phyloP scores from a whole-genome alignment of 345 rosid genomes.

The Psidium guajava region DNA sequence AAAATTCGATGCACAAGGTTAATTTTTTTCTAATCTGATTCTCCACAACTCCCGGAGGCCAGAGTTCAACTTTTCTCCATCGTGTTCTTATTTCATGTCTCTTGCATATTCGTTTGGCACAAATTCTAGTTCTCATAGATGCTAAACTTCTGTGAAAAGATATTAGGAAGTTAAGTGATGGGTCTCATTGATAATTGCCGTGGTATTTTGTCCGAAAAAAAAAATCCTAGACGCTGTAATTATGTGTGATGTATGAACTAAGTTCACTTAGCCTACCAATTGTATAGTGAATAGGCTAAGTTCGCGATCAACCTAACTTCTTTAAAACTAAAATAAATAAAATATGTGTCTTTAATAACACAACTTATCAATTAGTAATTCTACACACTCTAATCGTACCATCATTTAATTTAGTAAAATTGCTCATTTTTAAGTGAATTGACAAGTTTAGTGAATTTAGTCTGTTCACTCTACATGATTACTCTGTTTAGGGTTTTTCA shows the following conservation, averaged over 20 bases:
- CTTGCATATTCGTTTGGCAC: not conserved
- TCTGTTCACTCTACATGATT: not conserved
- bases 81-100: not conserved
- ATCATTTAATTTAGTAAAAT: not conserved
- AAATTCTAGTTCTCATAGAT: not conserved
- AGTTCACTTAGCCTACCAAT: not conserved
- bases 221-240: not conserved
- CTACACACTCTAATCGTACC: not conserved
- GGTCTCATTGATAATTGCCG: not conserved
- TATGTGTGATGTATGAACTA: not conserved
- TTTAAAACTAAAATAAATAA: not conserved
- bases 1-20: not conserved
- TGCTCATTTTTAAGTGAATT: not conserved
- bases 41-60: not conserved
- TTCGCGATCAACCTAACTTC: not conserved
- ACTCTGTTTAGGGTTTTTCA: not conserved
- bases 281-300: not conserved
- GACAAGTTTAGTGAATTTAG: not conserved
- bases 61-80: not conserved
- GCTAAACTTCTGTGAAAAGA: not conserved
- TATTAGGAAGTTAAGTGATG: not conserved
- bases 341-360: not conserved
- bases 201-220: not conserved
- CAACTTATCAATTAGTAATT: not conserved
- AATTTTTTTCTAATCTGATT: not conserved